A percentile compares a stretch with the other conserved stretches of the same genome.
Conservation (phyloP, 2,329 filamentous ascomycete genomes). For the Aspergillus ibericus region DNA sequence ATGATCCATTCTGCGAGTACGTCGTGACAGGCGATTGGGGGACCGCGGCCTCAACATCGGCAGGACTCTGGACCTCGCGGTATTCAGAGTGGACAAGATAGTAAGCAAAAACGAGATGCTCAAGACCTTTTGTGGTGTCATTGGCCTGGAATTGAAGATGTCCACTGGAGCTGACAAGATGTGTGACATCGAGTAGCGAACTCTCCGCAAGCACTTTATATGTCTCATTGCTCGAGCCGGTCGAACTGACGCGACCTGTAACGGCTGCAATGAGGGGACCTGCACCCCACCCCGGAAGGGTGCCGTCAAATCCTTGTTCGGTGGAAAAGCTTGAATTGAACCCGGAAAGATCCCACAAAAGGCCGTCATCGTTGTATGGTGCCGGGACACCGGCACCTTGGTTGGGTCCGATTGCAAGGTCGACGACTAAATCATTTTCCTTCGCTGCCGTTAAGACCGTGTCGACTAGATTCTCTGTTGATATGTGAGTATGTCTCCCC, state of each 20-base stretch:
- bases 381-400: conserved; percentile 51
- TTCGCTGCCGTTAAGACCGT: conserved; percentile 6
- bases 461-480: neutral
- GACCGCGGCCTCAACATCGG: neutral
- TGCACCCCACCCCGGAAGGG: conserved; percentile 5
- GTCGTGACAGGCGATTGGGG: neutral
- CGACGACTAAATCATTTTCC: conserved; percentile 43
- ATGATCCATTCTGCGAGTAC: neutral
- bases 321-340: neutral
- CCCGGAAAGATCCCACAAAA: conserved; percentile 15
- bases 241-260: neutral
- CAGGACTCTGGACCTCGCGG: neutral
- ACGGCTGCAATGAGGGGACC: neutral
- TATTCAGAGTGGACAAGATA: neutral
- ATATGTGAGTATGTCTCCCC: neutral
- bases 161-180: neutral
- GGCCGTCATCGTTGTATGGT: conserved; percentile 29
- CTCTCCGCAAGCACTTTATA: neutral
- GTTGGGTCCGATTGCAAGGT: conserved; percentile 50
- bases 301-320: neutral
- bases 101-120: neutral
- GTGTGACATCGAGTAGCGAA: neutral
- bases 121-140: neutral
- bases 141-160: neutral
- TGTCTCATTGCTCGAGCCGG: neutral